Evolutionary conservation across 768 basidiomycete genomes (phyloP).

Genomic region (Mycena vulgaris): DNA sequence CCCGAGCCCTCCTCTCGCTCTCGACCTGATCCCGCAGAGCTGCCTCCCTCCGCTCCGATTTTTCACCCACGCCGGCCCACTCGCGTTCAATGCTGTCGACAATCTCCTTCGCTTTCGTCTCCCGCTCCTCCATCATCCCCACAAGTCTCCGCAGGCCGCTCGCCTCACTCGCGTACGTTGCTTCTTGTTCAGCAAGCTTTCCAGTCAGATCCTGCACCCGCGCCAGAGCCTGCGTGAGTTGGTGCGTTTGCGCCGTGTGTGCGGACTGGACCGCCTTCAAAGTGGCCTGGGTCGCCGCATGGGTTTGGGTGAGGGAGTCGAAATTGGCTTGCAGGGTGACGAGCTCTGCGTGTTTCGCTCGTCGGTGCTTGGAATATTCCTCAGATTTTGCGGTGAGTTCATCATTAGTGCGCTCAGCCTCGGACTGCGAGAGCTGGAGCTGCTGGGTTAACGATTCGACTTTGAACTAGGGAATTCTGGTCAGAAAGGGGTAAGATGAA

Average conservation of each 20-base stretch:
- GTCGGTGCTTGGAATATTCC: slow-evolving; percentile 87
- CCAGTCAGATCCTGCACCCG: slow-evolving; percentile 83
- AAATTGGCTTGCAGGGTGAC: slow-evolving; percentile 82
- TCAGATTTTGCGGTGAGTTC: slow-evolving; percentile 84
- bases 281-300: slow-evolving; percentile 75
- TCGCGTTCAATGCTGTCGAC: slow-evolving; percentile 89
- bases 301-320: slow-evolving; percentile 79
- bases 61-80: slow-evolving; percentile 81
- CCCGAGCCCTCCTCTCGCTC: slow-evolving; percentile 76
- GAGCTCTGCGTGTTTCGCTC: slow-evolving; percentile 85
- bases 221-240: slow-evolving; percentile 83
- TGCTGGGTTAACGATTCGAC: slow-evolving; percentile 88
- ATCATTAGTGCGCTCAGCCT: slow-evolving; percentile 77
- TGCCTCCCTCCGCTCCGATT: slow-evolving; percentile 77
- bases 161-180: slow-evolving; percentile 84
- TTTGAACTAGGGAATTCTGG: slow-evolving; percentile 74
- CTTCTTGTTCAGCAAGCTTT: slow-evolving; percentile 88
- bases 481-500: slow-evolving; percentile 3
- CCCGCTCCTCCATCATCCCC: slow-evolving; percentile 89
- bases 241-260: slow-evolving; percentile 78
- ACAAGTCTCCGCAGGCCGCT: slow-evolving; percentile 82
- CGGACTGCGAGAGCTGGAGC: slow-evolving; percentile 81
- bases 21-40: slow-evolving; percentile 79
- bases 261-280: slow-evolving; percentile 83
- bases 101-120: slow-evolving; percentile 86